Evolutionary conservation across 2,329 filamentous ascomycete species (phyloP), one percentile per base, ranked within the genome.

Genomic region (Niveomyces coronatus): DNA sequence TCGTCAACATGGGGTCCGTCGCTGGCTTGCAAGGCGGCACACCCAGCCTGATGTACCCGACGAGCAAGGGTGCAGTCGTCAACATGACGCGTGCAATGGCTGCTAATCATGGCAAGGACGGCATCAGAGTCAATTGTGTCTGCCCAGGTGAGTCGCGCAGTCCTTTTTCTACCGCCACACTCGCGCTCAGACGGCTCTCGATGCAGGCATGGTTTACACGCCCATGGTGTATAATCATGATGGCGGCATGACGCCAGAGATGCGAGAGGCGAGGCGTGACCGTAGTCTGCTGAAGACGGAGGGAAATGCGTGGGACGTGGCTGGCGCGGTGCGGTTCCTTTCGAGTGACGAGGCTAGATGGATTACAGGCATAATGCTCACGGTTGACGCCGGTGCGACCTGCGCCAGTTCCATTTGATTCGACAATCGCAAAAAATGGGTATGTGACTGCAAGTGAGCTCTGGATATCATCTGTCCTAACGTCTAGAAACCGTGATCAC

Each of bases 1-100:
- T 79, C 42, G 62, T 80, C 46, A 82, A 82, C 48, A 74, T 82
- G 63, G 71, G 70, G 3, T 72, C 65, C 32, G 76, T 81, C 2
- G 74, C 76, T 0, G 75, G 75, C 0, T 35, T 68, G 22, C 56
- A 57, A n/a, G 66, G 67, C 0, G 66, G 66, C 1, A 64, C 60
- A 22, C 62, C 63, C 2, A 56, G 61, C 42, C 45, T 70, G 4
- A 46, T 68, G 1, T 69, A 70, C 31, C 65, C 66, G 6, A 68
- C 65, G 0, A 61, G 56, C 43, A 70, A 70, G 41, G 65, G 66
- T 1, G 65, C 65, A 0, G 60, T 71, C 2, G 57, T 70, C 3
- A 64, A 70, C 17, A 70, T 71, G 67, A 70, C 68, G 1, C 49
- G 65, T 2, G 64, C 67, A 2, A 71, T 71, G 67, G 67, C 68